phyloP scores from a whole-genome alignment of 306 rosid species.

The Vicia sativa region DNA sequence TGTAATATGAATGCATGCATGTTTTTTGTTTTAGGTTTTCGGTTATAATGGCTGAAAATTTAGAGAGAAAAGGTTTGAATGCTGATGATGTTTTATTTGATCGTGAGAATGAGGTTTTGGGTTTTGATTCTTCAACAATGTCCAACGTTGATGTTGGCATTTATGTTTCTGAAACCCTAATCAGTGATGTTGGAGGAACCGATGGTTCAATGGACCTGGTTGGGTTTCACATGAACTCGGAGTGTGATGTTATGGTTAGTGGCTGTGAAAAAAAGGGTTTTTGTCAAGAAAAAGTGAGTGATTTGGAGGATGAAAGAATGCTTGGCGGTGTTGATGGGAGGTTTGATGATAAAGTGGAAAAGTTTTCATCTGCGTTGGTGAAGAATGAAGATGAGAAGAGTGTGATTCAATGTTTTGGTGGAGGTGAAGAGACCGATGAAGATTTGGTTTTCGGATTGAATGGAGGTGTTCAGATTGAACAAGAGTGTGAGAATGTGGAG shows the following conservation, averaged over 20 bases:
- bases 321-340: constrained; percentile 32
- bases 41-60: constrained; percentile 48
- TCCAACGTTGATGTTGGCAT: constrained; percentile 2
- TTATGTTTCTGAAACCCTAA: constrained; percentile 37
- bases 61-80: constrained; percentile 51
- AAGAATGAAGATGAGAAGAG: constrained; percentile 25
- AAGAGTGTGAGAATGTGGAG: neutral
- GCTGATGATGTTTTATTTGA: constrained; percentile 49
- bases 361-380: neutral
- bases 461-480: constrained; percentile 27
- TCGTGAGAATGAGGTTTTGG: constrained; percentile 43
- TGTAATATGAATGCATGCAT: constrained; percentile 5
- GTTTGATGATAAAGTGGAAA: constrained; percentile 16
- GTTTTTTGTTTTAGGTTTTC: constrained; percentile 24
- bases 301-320: constrained; percentile 35
- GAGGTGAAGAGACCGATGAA: constrained; percentile 7
- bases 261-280: constrained; percentile 34
- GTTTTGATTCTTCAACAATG: constrained; percentile 28
- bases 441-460: constrained; percentile 33
- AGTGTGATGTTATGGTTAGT: constrained; percentile 24
- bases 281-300: constrained; percentile 17
- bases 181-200: constrained; percentile 23
- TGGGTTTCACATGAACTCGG: constrained; percentile 27
- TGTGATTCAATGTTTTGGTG: constrained; percentile 28
- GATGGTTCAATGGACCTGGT: constrained; percentile 14